Base-by-base conservation (phyloP, 192 early-diverging fungal species). In the Coemansia sp. region DNA sequence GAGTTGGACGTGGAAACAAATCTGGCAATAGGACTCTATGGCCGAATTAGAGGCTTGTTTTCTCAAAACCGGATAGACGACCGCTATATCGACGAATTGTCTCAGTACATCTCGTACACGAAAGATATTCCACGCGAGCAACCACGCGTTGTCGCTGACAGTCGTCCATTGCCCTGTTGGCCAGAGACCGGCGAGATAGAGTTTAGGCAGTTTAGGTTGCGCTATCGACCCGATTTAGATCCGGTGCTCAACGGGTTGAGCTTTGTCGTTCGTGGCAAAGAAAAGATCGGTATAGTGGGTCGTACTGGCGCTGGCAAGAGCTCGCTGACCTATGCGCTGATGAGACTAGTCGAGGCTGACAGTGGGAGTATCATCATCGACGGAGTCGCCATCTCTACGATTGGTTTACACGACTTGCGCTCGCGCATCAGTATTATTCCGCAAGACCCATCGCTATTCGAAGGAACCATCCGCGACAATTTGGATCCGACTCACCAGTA, bases 281-380 rank as follows among this genome's bases (percentile, higher is more conserved):
- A 91, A 29, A 92, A 89, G 63, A 83, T 94, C 64, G 94, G 91
- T 22, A 85, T 96, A 7, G 93, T 96, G 20, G 95, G 95, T 11
- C 84, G 95, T 3, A 94, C 93, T 2, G 93, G 93, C 9, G 90
- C 91, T 3, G 90, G 90, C 15, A 93, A 91, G 55, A 76, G 70
- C 35, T 86, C 84, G 37, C 70, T 92, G 65, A 76, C 92, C 11
- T 71, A 75, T 1, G 76, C 89, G 0, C 67, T 93, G 11, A 88
- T 93, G 69, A 85, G 93, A 9, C 61, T 92, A 29, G 86, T 88
- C 40, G 88, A 91, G 68, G 83, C 88, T 0, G 67, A 76, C n/a
- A 12, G 67, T 39, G 74, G 83, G 3, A 77, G 69, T 3, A 84
- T 94, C n/a, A 1, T 38, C 3, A 88, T 93, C 56, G 93, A 93